Conservation (phyloP, 495 filamentous ascomycete genomes). For the Xylaria sp. region DNA sequence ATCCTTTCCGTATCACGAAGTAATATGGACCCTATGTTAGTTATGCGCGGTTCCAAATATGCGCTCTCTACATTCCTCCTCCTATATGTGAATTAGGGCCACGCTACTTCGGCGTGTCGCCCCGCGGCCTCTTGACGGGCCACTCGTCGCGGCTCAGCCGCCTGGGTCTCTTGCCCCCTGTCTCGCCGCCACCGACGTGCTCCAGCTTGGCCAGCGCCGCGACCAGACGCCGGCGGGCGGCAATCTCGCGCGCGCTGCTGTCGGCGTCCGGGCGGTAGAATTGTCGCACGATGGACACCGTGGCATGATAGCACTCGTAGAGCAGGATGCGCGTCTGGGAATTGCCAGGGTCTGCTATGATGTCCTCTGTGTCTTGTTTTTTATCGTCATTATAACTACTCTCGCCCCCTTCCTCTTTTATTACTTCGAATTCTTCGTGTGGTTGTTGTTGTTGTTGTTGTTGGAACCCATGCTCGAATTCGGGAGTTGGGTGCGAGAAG, state of each 20-base stretch:
- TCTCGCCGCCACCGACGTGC: conserved; percentile 38
- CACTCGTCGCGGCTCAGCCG: conserved; percentile 41
- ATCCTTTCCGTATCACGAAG: neutral
- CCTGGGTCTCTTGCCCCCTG: conserved; percentile 37
- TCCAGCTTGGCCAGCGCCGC: conserved; percentile 46
- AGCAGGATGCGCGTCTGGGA: conserved; percentile 49
- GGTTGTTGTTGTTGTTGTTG: neutral
- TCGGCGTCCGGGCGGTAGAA: conserved; percentile 55
- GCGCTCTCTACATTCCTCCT: neutral
- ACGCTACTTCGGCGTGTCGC: conserved; percentile 19
- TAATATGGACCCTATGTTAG: neutral
- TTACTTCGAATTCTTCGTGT: conserved; percentile 9
- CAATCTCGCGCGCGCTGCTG: conserved; percentile 53
- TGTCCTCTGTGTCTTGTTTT: conserved; percentile 9
- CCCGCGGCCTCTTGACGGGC: conserved; percentile 37
- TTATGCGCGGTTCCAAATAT: neutral
- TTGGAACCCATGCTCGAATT: conserved; percentile 16
- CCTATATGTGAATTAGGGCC: neutral
- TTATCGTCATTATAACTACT: neutral
- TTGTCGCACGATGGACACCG: conserved; percentile 51
- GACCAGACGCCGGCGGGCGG: conserved; percentile 53
- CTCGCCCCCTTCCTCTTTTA: neutral
- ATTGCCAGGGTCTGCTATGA: conserved; percentile 48
- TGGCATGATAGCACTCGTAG: conserved; percentile 58
- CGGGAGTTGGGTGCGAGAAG: conserved; percentile 45